These are phyloP conservation scores for Hymenoscyphus scutula DNA, from an alignment of 2,329 filamentous ascomycete species.

Conservation along the genomic window DNA sequence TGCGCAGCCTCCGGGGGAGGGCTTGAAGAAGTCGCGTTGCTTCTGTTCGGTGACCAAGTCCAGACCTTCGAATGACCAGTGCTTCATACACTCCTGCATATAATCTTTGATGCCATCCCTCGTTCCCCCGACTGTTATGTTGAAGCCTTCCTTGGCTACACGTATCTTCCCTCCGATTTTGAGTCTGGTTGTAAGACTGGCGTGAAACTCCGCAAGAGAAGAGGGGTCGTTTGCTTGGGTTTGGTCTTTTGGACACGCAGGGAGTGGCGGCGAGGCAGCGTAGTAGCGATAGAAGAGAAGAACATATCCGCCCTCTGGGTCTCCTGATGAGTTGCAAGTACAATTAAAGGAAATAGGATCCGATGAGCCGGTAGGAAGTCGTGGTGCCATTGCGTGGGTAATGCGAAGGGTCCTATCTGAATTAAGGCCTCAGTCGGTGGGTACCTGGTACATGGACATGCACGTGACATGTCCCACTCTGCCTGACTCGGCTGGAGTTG, in stretches of 20 bases:
- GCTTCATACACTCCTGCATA: conserved; percentile 28
- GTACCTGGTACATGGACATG: too few species aligned
- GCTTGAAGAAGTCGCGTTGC: conserved; percentile 32
- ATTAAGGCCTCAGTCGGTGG: not conserved
- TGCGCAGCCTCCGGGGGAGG: conserved; percentile 30
- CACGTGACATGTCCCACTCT: not conserved
- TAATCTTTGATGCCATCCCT: conserved; percentile 25
- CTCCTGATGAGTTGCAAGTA: conserved; percentile 27
- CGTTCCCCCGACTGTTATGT: conserved; percentile 36
- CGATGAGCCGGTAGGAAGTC: conserved; percentile 28
- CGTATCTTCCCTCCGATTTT: conserved; percentile 34
- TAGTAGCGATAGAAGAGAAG: conserved; percentile 39
- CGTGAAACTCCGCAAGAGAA: conserved; percentile 29
- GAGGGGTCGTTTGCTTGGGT: conserved; percentile 16
- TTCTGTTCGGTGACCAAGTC: conserved; percentile 20
- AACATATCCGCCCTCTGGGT: conserved; percentile 25
- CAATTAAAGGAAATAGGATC: conserved; percentile 36
- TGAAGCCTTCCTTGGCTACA: conserved; percentile 35
- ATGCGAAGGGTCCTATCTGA: not conserved
- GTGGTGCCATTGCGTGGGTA: conserved; percentile 10
- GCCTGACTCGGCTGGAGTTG: not conserved
- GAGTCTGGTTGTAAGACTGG: conserved; percentile 18
- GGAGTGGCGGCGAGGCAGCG: conserved; percentile 27
- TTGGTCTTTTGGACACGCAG: conserved; percentile 1
- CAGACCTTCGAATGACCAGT: conserved; percentile 35